Base-by-base conservation (phyloP, 2,329 filamentous ascomycete genomes). In the Hypoxylon rubiginosum region DNA sequence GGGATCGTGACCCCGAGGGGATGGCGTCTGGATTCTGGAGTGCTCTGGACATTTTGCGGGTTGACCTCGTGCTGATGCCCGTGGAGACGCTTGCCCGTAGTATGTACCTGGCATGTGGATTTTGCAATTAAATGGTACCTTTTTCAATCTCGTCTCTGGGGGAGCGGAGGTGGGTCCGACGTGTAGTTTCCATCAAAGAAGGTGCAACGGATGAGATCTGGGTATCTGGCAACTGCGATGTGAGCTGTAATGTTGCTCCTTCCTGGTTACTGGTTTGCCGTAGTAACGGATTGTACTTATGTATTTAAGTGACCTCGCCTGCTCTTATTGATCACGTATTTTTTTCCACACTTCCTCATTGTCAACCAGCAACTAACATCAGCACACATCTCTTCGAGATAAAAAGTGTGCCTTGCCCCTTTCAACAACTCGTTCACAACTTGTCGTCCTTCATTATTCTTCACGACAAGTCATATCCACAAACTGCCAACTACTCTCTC, bases 41-140 rank as follows among this genome's bases (percentile, higher is more conserved):
- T 69, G 67, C 54, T 69, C 67, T 69, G 50, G 58, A 45, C 57
- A 53, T 58, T 57, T 67, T 69, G 67, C 49, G 67, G 64, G 67
- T 61, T 62, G 51, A 4, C 64, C 61, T 58, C 67, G 64, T 67
- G 61, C 51, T 36, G 34, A 21, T 55, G 19, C 15, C 45, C 67
- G 51, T 69, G 67, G 67, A 65, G 61, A 67, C 64, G 34, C 41
- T 52, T 58, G 24, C 30, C 8, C 10, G 11, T 36, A 36, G 34
- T 13, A 36, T 15, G 34, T 36, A 36, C 34, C 39, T 59, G 53
- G 51, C 46, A 48, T 57, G 66, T 60, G 61, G 57, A 49, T 49
- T 24, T 50, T 13, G 36, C 39, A 26, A 21, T 48, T 15, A 32
- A 43, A 43, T 43, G 39, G 39, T 43, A 43, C 39, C 39, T 19